phyloP scores from a whole-genome alignment of 129 eudicot species.

The Ambrosia artemisiifolia region DNA sequence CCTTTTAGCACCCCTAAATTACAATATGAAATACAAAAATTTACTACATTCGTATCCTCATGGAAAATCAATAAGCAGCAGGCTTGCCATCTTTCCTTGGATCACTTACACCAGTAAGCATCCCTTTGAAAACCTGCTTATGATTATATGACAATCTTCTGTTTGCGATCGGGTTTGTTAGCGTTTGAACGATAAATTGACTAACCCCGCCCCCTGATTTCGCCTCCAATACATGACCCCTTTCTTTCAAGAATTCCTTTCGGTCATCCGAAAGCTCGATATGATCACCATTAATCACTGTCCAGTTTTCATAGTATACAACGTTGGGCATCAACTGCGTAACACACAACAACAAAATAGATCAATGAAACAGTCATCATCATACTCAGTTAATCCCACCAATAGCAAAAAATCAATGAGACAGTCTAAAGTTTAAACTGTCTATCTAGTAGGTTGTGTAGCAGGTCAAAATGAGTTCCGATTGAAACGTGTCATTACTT shows the following conservation, averaged over 20 bases:
- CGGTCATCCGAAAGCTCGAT: constrained; percentile 57
- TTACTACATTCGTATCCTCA: not conserved
- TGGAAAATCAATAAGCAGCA: constrained; percentile 38
- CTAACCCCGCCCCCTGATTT: constrained; percentile 61
- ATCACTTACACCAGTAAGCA: constrained; percentile 78
- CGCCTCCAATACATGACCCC: constrained; percentile 59
- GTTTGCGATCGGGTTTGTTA: constrained; percentile 15
- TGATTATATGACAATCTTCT: constrained; percentile 23
- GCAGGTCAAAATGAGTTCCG: not conserved
- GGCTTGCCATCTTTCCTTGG: constrained; percentile 84
- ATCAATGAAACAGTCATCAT: not conserved
- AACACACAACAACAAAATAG: not conserved
- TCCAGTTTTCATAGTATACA: constrained; percentile 74
- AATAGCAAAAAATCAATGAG: not conserved
- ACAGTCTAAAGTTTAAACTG: not conserved
- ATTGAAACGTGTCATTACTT: not conserved
- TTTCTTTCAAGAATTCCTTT: constrained; percentile 57
- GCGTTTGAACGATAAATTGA: constrained; percentile 72
- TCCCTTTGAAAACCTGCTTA: constrained; percentile 35
- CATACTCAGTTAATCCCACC: too few species aligned
- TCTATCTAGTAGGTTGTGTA: not conserved
- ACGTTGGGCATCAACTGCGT: constrained; percentile 71
- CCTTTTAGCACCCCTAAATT: too few species aligned
- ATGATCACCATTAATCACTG: constrained; percentile 70
- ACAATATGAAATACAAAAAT: not conserved